Conservation (phyloP, 352 stramenopile genomes). For the Pythium chondricola region DNA sequence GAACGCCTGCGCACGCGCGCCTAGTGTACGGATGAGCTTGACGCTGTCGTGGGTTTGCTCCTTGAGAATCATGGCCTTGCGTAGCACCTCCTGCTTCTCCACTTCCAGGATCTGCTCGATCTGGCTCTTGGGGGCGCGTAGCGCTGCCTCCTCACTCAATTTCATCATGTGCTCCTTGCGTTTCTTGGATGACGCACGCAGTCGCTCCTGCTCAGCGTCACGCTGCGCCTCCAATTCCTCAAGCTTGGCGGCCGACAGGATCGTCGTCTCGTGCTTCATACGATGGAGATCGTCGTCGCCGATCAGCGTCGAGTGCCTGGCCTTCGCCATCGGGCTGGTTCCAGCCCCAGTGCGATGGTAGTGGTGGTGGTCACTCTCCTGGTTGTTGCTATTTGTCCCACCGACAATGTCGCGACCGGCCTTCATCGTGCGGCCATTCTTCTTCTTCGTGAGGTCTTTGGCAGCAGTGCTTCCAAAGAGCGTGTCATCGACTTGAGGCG, state of each 20-base stretch:
- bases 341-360: not conserved
- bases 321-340: conserved; percentile 6
- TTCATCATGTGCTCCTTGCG: conserved; percentile 80
- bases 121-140: conserved; percentile 61
- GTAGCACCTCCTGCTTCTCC: conserved; percentile 58
- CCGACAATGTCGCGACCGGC: conserved; percentile 41
- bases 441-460: conserved; percentile 37
- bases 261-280: conserved; percentile 67
- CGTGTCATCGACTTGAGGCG: conserved; percentile 62
- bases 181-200: conserved; percentile 53
- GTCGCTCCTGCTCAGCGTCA: conserved; percentile 47
- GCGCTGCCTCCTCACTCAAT: conserved; percentile 53
- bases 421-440: conserved; percentile 50
- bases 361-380: conserved; percentile 11
- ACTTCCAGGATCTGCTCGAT: conserved; percentile 72
- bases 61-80: conserved; percentile 46
- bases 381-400: conserved; percentile 22
- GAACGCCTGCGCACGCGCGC: conserved; percentile 88
- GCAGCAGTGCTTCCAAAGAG: conserved; percentile 40
- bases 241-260: conserved; percentile 43
- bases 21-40: conserved; percentile 92
- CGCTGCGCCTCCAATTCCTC: conserved; percentile 50
- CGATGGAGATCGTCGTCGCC: conserved; percentile 38
- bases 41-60: conserved; percentile 87
- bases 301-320: conserved; percentile 20